Percentiles rank a stretch among this genome's conserved stretches.
Evolutionary conservation across 371 early-diverging fungal genomes (phyloP).

Genomic region (Rhizopus microsporus): DNA sequence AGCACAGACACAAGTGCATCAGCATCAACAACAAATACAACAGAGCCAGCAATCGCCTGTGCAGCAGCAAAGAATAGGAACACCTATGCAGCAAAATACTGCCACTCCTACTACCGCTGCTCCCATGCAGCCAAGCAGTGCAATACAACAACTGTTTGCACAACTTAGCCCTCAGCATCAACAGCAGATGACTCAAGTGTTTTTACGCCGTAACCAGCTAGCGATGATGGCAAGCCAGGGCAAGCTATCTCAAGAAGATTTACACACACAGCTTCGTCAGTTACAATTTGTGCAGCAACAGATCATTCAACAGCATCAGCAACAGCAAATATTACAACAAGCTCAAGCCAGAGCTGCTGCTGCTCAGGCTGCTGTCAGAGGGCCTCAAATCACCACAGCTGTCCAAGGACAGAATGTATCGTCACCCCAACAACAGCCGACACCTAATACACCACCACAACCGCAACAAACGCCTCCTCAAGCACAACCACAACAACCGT

Average conservation of each 20-base stretch:
- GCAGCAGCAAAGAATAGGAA: slow-evolving; percentile 10
- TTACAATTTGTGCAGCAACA: slow-evolving; percentile 36
- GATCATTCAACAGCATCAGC: slow-evolving; percentile 37
- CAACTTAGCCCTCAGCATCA: slow-evolving; percentile 47
- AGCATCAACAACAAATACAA: slow-evolving; percentile 19
- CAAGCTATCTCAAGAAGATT: slow-evolving; percentile 31
- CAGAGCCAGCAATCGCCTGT: slow-evolving; percentile 22
- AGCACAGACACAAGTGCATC: slow-evolving; percentile 13
- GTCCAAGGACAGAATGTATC: slow-evolving; percentile 11
- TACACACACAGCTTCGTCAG: slow-evolving; percentile 27
- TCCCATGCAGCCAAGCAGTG: neutral
- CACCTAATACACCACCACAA: slow-evolving; percentile 23
- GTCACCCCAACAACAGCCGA: slow-evolving; percentile 20
- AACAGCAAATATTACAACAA: slow-evolving; percentile 34
- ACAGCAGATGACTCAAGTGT: slow-evolving; percentile 36
- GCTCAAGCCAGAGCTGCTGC: slow-evolving; percentile 27
- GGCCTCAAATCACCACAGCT: slow-evolving; percentile 23
- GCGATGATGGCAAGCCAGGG: slow-evolving; percentile 21
- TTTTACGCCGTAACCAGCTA: slow-evolving; percentile 45
- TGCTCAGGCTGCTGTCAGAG: neutral
- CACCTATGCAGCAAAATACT: slow-evolving; percentile 12
- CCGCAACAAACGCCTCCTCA: slow-evolving; percentile 27
- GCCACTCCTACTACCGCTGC: too few relatives aligned
- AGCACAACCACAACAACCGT: slow-evolving; percentile 13
- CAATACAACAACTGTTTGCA: slow-evolving; percentile 30